Base-by-base conservation (phyloP, 495 filamentous ascomycete genomes). In the Penicillium riverlandense region DNA sequence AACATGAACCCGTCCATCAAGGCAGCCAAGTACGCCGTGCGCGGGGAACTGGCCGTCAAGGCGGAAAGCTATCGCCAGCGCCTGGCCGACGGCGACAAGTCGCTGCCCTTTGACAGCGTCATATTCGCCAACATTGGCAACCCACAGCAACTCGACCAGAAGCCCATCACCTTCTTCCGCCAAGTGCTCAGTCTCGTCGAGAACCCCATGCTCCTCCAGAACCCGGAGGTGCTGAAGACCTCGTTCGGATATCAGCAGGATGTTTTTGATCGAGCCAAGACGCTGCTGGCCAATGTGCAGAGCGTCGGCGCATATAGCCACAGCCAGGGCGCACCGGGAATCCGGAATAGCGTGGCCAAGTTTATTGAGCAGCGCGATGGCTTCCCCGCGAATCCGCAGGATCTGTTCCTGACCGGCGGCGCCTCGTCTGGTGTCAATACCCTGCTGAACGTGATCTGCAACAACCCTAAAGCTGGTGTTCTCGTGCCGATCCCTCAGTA, bases 91-190 rank as follows among this genome's bases (percentile, higher is more conserved):
- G 76, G 71, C 38, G 76, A 80, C 56, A 74, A 78, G 51, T 62
- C 68, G 44, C 75, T 97, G 35, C 92, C 92, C 22, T 98, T 98
- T 61, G 75, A 86, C 50, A 75, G 85, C 47, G 82, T 98, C 56
- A 91, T 98, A 66, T 88, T 85, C 42, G 92, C 92, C 65, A 98
- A 98, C 66, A 98, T 98, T 60, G 92, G 94, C 52, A 98, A 98
- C 70, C 92, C 94, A 7, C 92, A 98, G 61, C 94, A 97, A 68
- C 83, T 98, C 43, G 92, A 94, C 68, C 92, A 98, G 75, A 92
- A 96, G 74, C 92, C 92, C 53, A 89, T 98, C 58, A 97, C 91
- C 52, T 98, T 95, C 77, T 95, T 98, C 83, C 83, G 92, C 44
- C 94, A 98, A 70, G 94, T 97, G 9, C 76, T 95, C 58, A 96